These are phyloP conservation scores for Capsicum rhomboideum DNA, from an alignment of 257 asterid genomes.

Conservation along the genomic window DNA sequence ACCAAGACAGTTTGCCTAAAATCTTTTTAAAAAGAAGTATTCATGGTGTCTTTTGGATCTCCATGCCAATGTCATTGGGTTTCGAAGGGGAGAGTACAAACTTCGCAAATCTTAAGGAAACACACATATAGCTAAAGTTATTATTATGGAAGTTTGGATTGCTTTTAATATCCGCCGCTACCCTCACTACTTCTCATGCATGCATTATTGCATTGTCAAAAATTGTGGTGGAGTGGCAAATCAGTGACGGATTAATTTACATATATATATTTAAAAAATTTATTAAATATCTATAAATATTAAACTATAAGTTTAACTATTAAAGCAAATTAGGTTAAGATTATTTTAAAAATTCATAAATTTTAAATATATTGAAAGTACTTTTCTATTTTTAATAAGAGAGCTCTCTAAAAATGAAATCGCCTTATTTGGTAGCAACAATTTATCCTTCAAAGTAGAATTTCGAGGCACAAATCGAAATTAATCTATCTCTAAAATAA, in stretches of 20 bases:
- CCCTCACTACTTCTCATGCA: conserved; percentile 3
- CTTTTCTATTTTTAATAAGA: neutral
- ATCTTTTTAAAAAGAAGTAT: neutral
- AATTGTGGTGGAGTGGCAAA: neutral
- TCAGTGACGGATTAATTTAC: too few species aligned
- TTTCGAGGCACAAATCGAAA: neutral
- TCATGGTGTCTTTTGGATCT: neutral
- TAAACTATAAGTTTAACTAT: too few species aligned
- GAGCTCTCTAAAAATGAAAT: neutral
- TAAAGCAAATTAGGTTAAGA: too few species aligned
- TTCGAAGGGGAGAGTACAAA: conserved; percentile 12
- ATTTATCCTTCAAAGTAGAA: neutral
- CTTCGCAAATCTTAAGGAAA: conserved; percentile 40
- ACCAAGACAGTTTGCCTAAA: neutral
- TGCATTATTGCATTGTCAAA: neutral
- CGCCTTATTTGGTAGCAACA: neutral
- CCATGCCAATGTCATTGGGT: neutral
- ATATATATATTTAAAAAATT: too few species aligned
- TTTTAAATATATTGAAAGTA: neutral
- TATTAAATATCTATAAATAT: too few species aligned
- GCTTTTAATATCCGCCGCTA: conserved; percentile 17
- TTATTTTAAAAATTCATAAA: too few species aligned
- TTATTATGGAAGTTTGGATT: conserved; percentile 8
- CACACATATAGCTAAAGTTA: conserved; percentile 22
- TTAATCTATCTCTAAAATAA: neutral